Conservation (phyloP, 768 basidiomycete species). For the Kondoa malvinella region DNA sequence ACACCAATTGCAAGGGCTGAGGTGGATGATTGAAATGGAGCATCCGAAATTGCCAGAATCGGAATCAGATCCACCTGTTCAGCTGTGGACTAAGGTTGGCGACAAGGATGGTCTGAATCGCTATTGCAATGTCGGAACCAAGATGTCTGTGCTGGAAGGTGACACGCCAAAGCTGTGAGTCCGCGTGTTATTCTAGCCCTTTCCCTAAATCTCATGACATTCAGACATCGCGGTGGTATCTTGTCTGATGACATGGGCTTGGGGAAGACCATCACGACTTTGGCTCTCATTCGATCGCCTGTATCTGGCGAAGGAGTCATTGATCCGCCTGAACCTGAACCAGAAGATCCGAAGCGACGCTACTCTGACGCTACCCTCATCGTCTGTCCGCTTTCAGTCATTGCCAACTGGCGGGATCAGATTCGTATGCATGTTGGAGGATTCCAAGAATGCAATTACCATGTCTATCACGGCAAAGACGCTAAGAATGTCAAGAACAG, state of each 20-base stretch:
- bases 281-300: slow-evolving; percentile 48
- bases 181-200: slow-evolving; percentile 5
- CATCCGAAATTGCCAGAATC: slow-evolving; percentile 6
- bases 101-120: neutral
- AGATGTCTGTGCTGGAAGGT: slow-evolving; percentile 47
- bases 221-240: slow-evolving; percentile 46
- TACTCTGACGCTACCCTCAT: slow-evolving; percentile 60
- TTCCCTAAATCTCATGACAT: neutral
- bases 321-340: slow-evolving; percentile 37
- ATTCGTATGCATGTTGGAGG: slow-evolving; percentile 19
- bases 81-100: slow-evolving; percentile 11
- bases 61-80: slow-evolving; percentile 9
- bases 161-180: slow-evolving; percentile 48
- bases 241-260: slow-evolving; percentile 77
- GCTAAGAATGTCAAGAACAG: slow-evolving; percentile 45
- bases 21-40: slow-evolving; percentile 13
- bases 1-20: slow-evolving; percentile 16
- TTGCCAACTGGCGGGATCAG: slow-evolving; percentile 43
- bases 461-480: slow-evolving; percentile 51
- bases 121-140: slow-evolving; percentile 70
- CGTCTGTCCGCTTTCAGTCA: slow-evolving; percentile 62
- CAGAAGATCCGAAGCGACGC: slow-evolving; percentile 42
- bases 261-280: slow-evolving; percentile 58
- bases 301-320: slow-evolving; percentile 24
- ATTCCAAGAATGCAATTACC: slow-evolving; percentile 26